A percentile compares a stretch with the other conserved stretches of the same genome.
Conservation (phyloP, 2,329 filamentous ascomycete genomes). For the Exophiala dermatitidis region DNA sequence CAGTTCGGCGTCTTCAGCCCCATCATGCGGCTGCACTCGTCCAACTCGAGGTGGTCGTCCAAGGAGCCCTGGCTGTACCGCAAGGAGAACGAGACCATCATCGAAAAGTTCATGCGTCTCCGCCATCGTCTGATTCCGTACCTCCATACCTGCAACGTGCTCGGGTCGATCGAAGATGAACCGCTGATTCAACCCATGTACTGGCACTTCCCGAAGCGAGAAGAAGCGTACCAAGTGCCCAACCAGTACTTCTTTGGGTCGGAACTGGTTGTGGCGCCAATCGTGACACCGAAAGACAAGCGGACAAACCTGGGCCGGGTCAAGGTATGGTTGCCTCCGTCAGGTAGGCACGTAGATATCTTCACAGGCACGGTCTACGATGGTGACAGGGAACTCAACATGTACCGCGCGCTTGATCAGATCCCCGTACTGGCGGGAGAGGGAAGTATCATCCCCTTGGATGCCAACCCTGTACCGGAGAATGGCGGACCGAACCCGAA, state of each 20-base stretch:
- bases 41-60: conserved; percentile 50
- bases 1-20: conserved; percentile 57
- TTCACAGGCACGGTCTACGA: conserved; percentile 54
- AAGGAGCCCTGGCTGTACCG: conserved; percentile 58
- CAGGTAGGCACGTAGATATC: conserved; percentile 49
- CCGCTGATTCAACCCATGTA: conserved; percentile 57
- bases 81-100: conserved; percentile 40
- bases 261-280: conserved; percentile 50
- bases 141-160: conserved; percentile 52
- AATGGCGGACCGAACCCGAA: conserved; percentile 46
- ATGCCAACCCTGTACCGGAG: conserved; percentile 36
- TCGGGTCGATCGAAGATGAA: conserved; percentile 39
- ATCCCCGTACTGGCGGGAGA: conserved; percentile 50
- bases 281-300: conserved; percentile 46
- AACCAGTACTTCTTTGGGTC: conserved; percentile 57
- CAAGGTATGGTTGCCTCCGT: conserved; percentile 51
- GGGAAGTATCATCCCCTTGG: conserved; percentile 54
- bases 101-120: conserved; percentile 47
- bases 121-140: conserved; percentile 56
- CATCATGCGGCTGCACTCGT: conserved; percentile 55
- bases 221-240: conserved; percentile 50
- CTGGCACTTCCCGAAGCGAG: conserved; percentile 49
- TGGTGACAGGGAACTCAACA: conserved; percentile 46
- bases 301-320: conserved; percentile 44
- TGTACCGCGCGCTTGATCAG: conserved; percentile 46